Base-by-base conservation (phyloP, 768 basidiomycete genomes). In the Dendrothele bispora region DNA sequence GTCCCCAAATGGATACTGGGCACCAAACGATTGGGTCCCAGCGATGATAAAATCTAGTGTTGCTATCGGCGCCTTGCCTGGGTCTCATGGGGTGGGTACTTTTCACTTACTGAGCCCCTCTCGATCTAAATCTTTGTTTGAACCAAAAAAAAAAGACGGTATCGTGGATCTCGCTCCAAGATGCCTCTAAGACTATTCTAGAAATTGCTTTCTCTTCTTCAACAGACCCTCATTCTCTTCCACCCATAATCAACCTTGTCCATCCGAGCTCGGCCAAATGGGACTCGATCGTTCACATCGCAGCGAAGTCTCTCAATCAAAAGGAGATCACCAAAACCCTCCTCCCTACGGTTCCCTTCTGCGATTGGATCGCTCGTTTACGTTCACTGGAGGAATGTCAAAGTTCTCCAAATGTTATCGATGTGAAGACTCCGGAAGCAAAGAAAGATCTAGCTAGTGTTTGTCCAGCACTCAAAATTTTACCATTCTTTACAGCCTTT, bases 21-120 rank as follows among this genome's bases (percentile, higher is more conserved):
- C 62, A 17, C 64, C 56, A 1, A 59, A 56, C 1, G 63, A 69
- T 37, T 71, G 70, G 66, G 47, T 74, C 32, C 68, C 72, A 6
- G 60, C 65, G 20, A 52, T 74, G 10, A 51, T 72, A 10, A 64
- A 66, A 50, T 67, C 68, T 3, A 63, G 61, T 42, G 34, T 70
- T 18, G 36, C 42, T 0, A 34, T 71, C 18, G 61, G 59, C 1
- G 49, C 40, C 1, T 53, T 72, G 26, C 67, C 66, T 0, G 51
- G 63, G 10, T 58, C 58, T 1, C 30, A 48, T 11, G 60, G 61
- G 29, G 64, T 61, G 25, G 45, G 66, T 60, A 14, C 25, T 40
- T 34, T 28, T 39, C 28, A n/a, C n/a, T 22, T 2, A 3, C 15
- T 12, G 3, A n/a, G 25, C 3, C 17, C 37, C 39, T 28, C 17